Evolutionary conservation across 768 basidiomycete genomes (phyloP).

Genomic region (Lyophyllum decastes): DNA sequence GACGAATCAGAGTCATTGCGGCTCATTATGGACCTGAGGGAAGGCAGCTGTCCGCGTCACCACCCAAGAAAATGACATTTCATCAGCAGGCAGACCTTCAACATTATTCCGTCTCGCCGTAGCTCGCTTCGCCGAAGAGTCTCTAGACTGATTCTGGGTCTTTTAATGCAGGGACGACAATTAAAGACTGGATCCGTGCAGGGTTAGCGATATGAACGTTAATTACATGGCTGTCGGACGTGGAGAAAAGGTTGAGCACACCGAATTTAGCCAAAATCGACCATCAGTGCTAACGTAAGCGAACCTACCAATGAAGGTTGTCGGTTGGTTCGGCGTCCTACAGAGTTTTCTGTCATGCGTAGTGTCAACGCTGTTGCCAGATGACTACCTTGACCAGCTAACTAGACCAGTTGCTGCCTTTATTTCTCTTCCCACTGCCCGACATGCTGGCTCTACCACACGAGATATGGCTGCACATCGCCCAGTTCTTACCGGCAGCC

Average conservation of each 20-base stretch:
- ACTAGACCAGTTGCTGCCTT: not conserved
- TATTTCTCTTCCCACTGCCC: not conserved
- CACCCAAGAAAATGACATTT: no score
- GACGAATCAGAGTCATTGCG: no score
- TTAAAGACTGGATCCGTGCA: not conserved
- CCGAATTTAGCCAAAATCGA: constrained; percentile 2
- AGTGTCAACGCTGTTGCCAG: constrained; percentile 4
- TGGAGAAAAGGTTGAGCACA: not conserved
- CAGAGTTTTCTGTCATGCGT: constrained; percentile 9
- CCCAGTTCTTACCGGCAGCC: constrained; percentile 25
- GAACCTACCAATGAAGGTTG: not conserved
- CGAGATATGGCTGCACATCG: constrained; percentile 31
- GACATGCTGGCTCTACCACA: constrained; percentile 21
- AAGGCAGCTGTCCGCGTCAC: no score
- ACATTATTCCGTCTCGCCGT: no score
- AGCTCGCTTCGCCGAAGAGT: not conserved
- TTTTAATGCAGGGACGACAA: not conserved
- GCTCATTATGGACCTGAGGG: no score
- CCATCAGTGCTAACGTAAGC: not conserved
- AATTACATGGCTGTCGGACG: not conserved
- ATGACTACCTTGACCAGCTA: not conserved
- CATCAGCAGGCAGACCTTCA: no score
- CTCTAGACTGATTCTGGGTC: no score
- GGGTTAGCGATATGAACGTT: not conserved
- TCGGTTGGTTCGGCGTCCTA: not conserved